A percentile compares a stretch with the other conserved stretches of the same genome.
Conservation (phyloP, 2,329 filamentous ascomycete species). For the Colletotrichum kahawae region DNA sequence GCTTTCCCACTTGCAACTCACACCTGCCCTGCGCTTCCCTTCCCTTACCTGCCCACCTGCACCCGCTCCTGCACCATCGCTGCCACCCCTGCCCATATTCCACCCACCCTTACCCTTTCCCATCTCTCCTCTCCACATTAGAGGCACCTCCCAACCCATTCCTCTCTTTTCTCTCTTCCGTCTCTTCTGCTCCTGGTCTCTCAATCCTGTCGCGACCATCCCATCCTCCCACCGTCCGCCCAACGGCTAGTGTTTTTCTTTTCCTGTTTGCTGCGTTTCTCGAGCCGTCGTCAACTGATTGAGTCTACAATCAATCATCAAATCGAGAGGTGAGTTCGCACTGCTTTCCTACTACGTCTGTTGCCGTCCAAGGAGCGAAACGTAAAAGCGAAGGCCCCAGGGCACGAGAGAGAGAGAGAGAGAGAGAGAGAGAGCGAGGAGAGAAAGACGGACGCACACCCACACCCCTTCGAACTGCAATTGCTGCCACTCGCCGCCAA, state of each 20-base stretch:
- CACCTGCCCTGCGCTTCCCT: neutral
- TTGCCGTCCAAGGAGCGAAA: neutral
- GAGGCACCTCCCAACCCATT: slow-evolving; percentile 25
- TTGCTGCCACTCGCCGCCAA: neutral
- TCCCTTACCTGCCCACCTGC: neutral
- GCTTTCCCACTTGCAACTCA: neutral
- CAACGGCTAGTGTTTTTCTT: slow-evolving; percentile 23
- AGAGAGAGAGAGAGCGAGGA: neutral
- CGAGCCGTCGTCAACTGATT: neutral
- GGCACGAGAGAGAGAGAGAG: neutral
- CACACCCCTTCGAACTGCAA: neutral
- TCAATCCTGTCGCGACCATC: slow-evolving; percentile 22
- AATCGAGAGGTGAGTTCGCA: slow-evolving; percentile 2
- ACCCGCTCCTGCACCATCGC: slow-evolving; percentile 5
- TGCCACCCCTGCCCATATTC: slow-evolving; percentile 19
- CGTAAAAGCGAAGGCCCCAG: neutral
- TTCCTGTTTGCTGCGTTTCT: slow-evolving; percentile 23
- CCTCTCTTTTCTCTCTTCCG: slow-evolving; percentile 24
- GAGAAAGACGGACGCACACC: neutral
- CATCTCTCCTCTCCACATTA: slow-evolving; percentile 25
- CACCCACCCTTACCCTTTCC: slow-evolving; percentile 20
- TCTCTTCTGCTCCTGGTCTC: slow-evolving; percentile 22
- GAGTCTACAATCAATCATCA: neutral
- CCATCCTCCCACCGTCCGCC: slow-evolving; percentile 22
- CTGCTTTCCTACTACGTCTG: neutral